Base-by-base conservation (phyloP, 2,329 filamentous ascomycete species). In the Leptographium radiaticola region DNA sequence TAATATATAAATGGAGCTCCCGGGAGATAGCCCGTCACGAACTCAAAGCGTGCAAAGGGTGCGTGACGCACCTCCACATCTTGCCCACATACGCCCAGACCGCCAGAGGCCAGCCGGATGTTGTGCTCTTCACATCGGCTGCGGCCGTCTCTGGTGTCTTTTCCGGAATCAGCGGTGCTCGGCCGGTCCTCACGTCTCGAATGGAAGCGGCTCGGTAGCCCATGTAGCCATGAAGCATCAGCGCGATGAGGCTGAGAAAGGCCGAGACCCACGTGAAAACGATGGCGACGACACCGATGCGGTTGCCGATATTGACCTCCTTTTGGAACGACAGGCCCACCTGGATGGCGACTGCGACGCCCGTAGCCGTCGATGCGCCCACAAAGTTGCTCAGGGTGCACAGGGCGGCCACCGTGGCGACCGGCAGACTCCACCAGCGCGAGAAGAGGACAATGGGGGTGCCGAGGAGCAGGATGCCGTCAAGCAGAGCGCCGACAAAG, bases 181-280 rank as follows among this genome's bases (percentile, higher is more conserved):
- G 61, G 33, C 70, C 69, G 1, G 63, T 71, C 43, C 62, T 64
- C 31, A 82, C 67, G 57, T 83, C 78, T 56, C 79, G 66, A 49
- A 75, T 65, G 43, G 73, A 76, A 13, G 84, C 87, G 12, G 42
- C 20, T 66, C 87, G 94, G 67, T 89, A 95, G 61, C 84, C 87
- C 67, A 91, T 76, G 36, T 83, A 80, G 33, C 85, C 71, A 66
- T 94, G 87, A 20, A 94, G 72, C 36, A 86, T 65, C 62, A 87
- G 90, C 0, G 84, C 84, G 20, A 90, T 63, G 6, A 88, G 69
- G 1, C 80, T 78, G 56, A 84, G 79, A 0, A 74, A 79, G 0
- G 82, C 77, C 0, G 84, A 87, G 33, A 89, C 77, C 90, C 91
- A 97, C 84, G 95, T 91, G 64, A 95, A 94, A 0, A 72, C 85